These are phyloP conservation scores for Zymoseptoria crescenta DNA, from an alignment of 2,329 filamentous ascomycete species.

Conservation along the genomic window DNA sequence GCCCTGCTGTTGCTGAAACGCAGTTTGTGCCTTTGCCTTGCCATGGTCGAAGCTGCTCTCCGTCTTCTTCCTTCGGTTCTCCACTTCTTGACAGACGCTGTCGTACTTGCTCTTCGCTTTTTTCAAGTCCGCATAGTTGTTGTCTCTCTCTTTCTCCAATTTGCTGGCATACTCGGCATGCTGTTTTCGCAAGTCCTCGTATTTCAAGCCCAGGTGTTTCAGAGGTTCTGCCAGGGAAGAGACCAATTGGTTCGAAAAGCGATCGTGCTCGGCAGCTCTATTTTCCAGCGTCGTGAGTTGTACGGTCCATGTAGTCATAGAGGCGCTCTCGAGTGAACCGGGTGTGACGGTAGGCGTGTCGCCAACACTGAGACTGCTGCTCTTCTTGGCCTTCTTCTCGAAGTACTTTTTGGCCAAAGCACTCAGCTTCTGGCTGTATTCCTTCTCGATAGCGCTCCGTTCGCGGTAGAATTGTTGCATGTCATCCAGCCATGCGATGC, in stretches of 20 bases:
- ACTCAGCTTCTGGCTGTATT: slow-evolving; percentile 83
- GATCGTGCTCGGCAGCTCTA: slow-evolving; percentile 81
- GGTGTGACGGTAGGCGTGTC: slow-evolving; percentile 90
- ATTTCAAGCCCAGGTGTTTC: slow-evolving; percentile 63
- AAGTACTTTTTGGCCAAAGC: slow-evolving; percentile 91
- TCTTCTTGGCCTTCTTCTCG: slow-evolving; percentile 91
- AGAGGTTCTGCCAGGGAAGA: slow-evolving; percentile 78
- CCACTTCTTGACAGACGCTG: slow-evolving; percentile 84
- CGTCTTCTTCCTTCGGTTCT: slow-evolving; percentile 87
- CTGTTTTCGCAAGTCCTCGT: slow-evolving; percentile 86
- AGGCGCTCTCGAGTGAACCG: slow-evolving; percentile 91
- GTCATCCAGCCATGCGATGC: slow-evolving; percentile 92
- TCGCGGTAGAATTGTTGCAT: slow-evolving; percentile 97
- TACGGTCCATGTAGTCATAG: slow-evolving; percentile 92
- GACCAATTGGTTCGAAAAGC: slow-evolving; percentile 70
- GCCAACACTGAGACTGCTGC: slow-evolving; percentile 79
- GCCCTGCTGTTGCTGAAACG: slow-evolving; percentile 82
- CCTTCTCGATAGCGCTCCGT: slow-evolving; percentile 87
- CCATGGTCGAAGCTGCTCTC: slow-evolving; percentile 81
- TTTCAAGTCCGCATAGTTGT: slow-evolving; percentile 72
- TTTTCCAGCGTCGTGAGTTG: slow-evolving; percentile 86
- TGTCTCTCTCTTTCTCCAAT: slow-evolving; percentile 81
- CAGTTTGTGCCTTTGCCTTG: slow-evolving; percentile 81
- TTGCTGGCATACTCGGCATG: slow-evolving; percentile 84
- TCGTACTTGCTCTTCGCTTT: slow-evolving; percentile 95